These are phyloP conservation scores for Cutaneotrichosporon cutaneum DNA, from an alignment of 1,284 basidiomycete genomes.

Conservation along the genomic window DNA sequence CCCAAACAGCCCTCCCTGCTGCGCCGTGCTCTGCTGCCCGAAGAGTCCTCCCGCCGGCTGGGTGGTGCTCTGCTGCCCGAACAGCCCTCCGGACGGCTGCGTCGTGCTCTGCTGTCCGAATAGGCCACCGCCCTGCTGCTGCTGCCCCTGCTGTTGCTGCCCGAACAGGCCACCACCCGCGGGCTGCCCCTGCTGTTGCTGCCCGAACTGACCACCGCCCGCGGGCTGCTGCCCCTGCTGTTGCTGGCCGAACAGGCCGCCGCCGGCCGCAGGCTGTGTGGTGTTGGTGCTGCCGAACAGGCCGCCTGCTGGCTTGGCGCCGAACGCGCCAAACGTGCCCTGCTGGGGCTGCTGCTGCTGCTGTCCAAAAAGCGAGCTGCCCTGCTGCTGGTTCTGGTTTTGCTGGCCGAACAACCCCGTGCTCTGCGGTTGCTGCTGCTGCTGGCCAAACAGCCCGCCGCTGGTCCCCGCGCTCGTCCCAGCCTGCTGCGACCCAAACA, in stretches of 20 bases:
- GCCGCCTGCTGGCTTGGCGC: too few relatives aligned
- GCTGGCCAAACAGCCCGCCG: conserved; percentile 25
- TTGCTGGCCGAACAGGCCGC: not conserved
- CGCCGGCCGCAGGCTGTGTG: too few relatives aligned
- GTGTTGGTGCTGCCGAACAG: too few relatives aligned
- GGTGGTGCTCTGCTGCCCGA: not conserved
- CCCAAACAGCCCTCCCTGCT: conserved; percentile 14
- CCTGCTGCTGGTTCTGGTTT: conserved; percentile 2
- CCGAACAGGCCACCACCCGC: conserved; percentile 10
- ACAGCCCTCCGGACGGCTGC: not conserved
- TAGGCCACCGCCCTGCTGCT: conserved; percentile 9
- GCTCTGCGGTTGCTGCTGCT: conserved; percentile 13
- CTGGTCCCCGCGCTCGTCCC: not conserved
- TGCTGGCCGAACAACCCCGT: conserved; percentile 4
- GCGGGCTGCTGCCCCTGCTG: not conserved
- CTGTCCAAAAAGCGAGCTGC: conserved; percentile 8
- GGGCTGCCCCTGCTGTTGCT: conserved; percentile 8
- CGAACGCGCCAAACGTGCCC: too few relatives aligned
- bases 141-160: conserved; percentile 10
- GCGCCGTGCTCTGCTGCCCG: conserved; percentile 12
- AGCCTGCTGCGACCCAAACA: conserved; percentile 23
- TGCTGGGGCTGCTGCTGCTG: conserved; percentile 10
- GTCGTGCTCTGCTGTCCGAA: conserved; percentile 22
- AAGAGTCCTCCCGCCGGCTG: conserved; percentile 8
- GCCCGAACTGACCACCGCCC: conserved; percentile 12